phyloP scores from a whole-genome alignment of 2,329 filamentous ascomycete species.

The Fusarium sp. region DNA sequence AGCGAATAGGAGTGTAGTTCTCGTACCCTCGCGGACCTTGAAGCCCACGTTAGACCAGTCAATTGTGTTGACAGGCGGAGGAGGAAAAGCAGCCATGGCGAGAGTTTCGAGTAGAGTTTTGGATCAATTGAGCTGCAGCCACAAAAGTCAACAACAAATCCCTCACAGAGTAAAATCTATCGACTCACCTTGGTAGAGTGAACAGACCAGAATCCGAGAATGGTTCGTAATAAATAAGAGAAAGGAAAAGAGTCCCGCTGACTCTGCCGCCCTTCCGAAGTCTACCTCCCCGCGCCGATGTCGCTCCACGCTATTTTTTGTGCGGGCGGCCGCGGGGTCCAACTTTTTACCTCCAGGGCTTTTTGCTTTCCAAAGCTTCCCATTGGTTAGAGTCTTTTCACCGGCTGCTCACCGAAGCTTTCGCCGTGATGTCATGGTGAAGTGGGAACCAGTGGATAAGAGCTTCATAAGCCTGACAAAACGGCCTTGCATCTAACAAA shows the following conservation, averaged over 20 bases:
- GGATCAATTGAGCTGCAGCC: constrained; percentile 9
- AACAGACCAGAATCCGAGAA: no score
- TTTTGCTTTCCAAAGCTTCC: constrained; percentile 29
- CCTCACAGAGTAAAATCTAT: background rate
- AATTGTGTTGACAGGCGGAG: constrained; percentile 84
- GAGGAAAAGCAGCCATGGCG: constrained; percentile 76
- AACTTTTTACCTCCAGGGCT: constrained; percentile 13
- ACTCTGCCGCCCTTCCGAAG: constrained; percentile 10
- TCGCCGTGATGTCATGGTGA: constrained; percentile 40
- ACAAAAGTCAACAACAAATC: constrained; percentile 10
- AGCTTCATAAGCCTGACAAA: constrained; percentile 6
- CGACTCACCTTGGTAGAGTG: constrained; percentile 13
- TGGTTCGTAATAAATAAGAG: background rate
- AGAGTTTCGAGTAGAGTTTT: background rate
- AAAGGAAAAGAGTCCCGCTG: constrained; percentile 1
- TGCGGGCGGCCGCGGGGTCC: constrained; percentile 33
- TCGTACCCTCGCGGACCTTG: constrained; percentile 86
- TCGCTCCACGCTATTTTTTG: constrained; percentile 26
- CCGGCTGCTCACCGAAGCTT: background rate
- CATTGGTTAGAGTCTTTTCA: constrained; percentile 28
- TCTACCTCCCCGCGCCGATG: constrained; percentile 39
- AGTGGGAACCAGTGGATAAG: background rate
- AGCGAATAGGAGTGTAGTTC: background rate
- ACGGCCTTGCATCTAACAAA: background rate
- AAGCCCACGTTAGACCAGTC: constrained; percentile 97